Evolutionary conservation across 2,329 filamentous ascomycete species (phyloP), one percentile per base, ranked within the genome.

Genomic region (Paecilomyces fulvus): DNA sequence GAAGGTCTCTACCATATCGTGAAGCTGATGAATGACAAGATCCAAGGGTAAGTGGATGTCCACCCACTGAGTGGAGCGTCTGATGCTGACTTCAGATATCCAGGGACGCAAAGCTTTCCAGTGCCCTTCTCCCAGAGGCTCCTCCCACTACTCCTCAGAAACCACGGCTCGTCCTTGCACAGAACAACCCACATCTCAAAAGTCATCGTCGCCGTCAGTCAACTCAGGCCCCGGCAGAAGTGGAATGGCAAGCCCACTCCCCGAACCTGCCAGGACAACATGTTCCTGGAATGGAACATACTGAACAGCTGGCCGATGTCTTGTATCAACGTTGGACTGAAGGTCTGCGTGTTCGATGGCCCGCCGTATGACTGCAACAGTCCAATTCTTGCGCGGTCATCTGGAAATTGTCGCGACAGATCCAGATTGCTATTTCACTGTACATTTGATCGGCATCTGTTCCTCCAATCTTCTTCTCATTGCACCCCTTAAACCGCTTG

Each of bases 281-380:
- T 51, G 75, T 80, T 56, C 81, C 85, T 1, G 92, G 91, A 1
- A 92, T 96, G 89, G 92, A 96, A 72, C 92, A 96, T 73, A 89
- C 88, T 62, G 90, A 90, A 67, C 85, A 95, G 69, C 79, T 97
- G 37, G 90, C 89, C 1, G 91, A 96, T 70, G 89, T 95, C 20
- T 81, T 99, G 20, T 97, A 96, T 74, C 84, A 86, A 14, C 83
- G 92, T 49, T 99, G 94, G 94, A 85, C 87, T 2, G 89, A 95
- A 57, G 91, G 90, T 1, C 76, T 97, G 64, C 85, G 86, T 61
- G 80, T 83, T 55, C 79, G 88, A 56, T 92, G 88, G 88, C 76
- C 78, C 17, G 75, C 67, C 52, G 56, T 64, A 51, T 65, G 48
- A 56, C 11, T 5, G n/a, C 11, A 10, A 12, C 28, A 20, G 21